phyloP scores from a whole-genome alignment of 768 basidiomycete genomes.

The Tulasnella sp. region DNA sequence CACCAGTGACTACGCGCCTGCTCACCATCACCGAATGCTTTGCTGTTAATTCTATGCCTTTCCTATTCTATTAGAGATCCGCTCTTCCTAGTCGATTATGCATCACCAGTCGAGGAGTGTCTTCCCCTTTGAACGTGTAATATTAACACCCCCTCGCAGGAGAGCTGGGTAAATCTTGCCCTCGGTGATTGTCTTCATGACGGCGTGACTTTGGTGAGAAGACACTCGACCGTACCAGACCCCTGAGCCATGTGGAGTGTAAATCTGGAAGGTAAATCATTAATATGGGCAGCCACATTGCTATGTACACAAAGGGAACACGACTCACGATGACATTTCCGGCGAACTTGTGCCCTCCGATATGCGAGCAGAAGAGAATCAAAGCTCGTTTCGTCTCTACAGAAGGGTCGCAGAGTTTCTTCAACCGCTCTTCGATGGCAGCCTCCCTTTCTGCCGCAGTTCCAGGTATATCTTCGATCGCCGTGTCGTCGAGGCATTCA shows the following conservation, averaged over 20 bases:
- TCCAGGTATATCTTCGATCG: slow-evolving; percentile 59
- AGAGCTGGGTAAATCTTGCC: slow-evolving; percentile 82
- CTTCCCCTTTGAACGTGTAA: slow-evolving; percentile 38
- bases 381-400: slow-evolving; percentile 67
- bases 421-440: slow-evolving; percentile 47
- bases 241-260: slow-evolving; percentile 77
- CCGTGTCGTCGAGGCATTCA: slow-evolving; percentile 11
- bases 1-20: neutral
- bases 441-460: slow-evolving; percentile 52
- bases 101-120: slow-evolving; percentile 35
- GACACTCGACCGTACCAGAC: slow-evolving; percentile 95
- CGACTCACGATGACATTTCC: slow-evolving; percentile 81
- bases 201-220: slow-evolving; percentile 82
- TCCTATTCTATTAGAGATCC: neutral
- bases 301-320: neutral
- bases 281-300: slow-evolving; percentile 8
- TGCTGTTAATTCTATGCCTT: neutral
- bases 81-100: neutral
- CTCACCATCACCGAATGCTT: neutral
- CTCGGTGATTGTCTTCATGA: slow-evolving; percentile 78
- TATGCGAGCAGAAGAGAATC: slow-evolving; percentile 81
- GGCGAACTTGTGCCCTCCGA: slow-evolving; percentile 90
- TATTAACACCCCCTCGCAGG: slow-evolving; percentile 79
- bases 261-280: slow-evolving; percentile 51
- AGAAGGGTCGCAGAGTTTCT: slow-evolving; percentile 42